A percentile compares a stretch with the other conserved stretches of the same genome.
Conservation (phyloP, 2,329 filamentous ascomycete species). For the Lasiodiplodia gonubiensis region DNA sequence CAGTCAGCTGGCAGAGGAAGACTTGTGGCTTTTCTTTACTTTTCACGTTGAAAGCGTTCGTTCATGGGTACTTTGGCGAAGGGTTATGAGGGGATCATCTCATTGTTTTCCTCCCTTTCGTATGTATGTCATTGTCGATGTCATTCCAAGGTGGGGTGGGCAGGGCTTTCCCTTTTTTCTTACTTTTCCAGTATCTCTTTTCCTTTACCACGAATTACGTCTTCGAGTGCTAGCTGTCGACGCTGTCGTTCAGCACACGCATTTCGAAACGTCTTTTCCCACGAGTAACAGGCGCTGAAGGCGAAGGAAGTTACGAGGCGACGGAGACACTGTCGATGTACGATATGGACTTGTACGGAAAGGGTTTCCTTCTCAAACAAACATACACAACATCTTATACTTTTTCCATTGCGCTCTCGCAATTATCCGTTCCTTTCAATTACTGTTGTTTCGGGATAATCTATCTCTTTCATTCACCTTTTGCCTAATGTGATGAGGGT, state of each 20-base stretch:
- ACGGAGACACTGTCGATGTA: neutral
- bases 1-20: neutral
- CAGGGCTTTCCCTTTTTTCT: constrained; percentile 3
- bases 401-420: neutral
- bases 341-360: neutral
- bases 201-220: neutral
- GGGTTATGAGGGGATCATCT: neutral
- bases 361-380: neutral
- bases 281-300: neutral
- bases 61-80: constrained; percentile 8
- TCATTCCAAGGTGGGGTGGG: constrained; percentile 1
- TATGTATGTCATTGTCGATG: constrained; percentile 11
- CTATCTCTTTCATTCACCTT: neutral
- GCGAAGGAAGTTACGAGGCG: neutral
- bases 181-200: neutral
- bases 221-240: neutral
- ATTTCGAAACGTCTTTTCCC: neutral
- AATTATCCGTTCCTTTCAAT: neutral
- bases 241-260: neutral
- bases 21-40: neutral
- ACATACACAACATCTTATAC: neutral
- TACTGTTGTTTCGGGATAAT: neutral
- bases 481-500: neutral
- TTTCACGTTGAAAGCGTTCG: constrained; percentile 14
- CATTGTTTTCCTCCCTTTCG: constrained; percentile 5